Evolutionary conservation across 768 basidiomycete genomes (phyloP).

Genomic region (Termitomyces sp.): DNA sequence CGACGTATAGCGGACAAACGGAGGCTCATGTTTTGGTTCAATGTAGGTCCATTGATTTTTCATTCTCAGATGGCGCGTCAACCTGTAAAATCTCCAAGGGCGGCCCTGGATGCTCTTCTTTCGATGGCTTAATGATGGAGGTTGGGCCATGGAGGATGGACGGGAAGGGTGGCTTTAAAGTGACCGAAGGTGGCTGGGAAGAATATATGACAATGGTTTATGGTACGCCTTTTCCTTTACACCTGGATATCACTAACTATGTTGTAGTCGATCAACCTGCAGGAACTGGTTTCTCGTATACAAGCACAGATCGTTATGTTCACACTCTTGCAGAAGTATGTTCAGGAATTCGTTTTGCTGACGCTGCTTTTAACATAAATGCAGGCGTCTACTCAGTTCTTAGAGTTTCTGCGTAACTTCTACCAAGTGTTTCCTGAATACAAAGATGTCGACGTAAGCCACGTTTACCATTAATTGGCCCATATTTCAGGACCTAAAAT

Average conservation of each 20-base stretch:
- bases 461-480: neutral
- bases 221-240: slow-evolving; percentile 44
- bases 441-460: slow-evolving; percentile 56
- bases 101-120: slow-evolving; percentile 95
- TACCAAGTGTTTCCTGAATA: slow-evolving; percentile 92
- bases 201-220: slow-evolving; percentile 95
- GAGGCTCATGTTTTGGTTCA: slow-evolving; percentile 94
- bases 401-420: slow-evolving; percentile 84
- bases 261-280: slow-evolving; percentile 91
- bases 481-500: neutral
- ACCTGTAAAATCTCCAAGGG: slow-evolving; percentile 45
- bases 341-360: neutral
- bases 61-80: neutral
- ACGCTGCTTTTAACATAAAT: slow-evolving; percentile 3
- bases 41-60: slow-evolving; percentile 50
- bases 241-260: slow-evolving; percentile 1
- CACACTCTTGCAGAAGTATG: slow-evolving; percentile 66
- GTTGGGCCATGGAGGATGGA: slow-evolving; percentile 90
- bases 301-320: slow-evolving; percentile 80
- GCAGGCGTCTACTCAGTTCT: slow-evolving; percentile 72
- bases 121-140: slow-evolving; percentile 98
- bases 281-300: slow-evolving; percentile 91
- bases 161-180: slow-evolving; percentile 63
- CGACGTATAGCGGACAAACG: slow-evolving; percentile 85
- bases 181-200: slow-evolving; percentile 90